These are phyloP conservation scores for Lachnellula arida DNA, from an alignment of 2,329 filamentous ascomycete genomes.

Conservation along the genomic window DNA sequence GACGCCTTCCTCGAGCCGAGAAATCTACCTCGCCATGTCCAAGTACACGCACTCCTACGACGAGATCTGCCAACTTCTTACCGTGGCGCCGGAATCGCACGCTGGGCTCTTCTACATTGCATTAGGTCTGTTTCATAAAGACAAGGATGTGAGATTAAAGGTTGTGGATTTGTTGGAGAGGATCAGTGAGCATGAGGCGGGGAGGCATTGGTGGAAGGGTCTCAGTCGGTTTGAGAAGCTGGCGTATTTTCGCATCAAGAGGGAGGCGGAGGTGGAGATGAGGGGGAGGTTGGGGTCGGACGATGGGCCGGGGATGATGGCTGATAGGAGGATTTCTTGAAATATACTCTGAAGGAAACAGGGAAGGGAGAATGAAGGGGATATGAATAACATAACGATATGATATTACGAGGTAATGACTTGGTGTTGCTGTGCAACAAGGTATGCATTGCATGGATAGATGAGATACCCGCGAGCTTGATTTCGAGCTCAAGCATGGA, in stretches of 20 bases:
- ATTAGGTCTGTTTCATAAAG: slow-evolving; percentile 87
- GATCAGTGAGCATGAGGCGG: slow-evolving; percentile 81
- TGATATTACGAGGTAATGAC: slow-evolving; percentile 24
- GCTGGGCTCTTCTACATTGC: slow-evolving; percentile 88
- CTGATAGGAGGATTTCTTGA: slow-evolving; percentile 49
- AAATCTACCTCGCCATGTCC: slow-evolving; percentile 79
- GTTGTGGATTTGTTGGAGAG: slow-evolving; percentile 78
- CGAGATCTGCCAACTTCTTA: slow-evolving; percentile 78
- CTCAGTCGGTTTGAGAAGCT: slow-evolving; percentile 85
- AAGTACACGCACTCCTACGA: slow-evolving; percentile 74
- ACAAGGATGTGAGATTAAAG: slow-evolving; percentile 69
- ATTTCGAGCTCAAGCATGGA: neutral
- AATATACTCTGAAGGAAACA: neutral
- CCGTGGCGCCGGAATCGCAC: slow-evolving; percentile 78
- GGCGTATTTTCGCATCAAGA: slow-evolving; percentile 74
- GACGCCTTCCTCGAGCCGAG: slow-evolving; percentile 67
- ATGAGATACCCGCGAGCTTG: slow-evolving; percentile 22
- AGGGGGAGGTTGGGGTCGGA: slow-evolving; percentile 22
- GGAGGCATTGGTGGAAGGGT: slow-evolving; percentile 85
- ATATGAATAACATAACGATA: slow-evolving; percentile 13
- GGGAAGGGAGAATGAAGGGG: neutral
- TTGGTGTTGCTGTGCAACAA: slow-evolving; percentile 22
- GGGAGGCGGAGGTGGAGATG: slow-evolving; percentile 55
- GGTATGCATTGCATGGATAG: slow-evolving; percentile 7
- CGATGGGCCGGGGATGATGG: slow-evolving; percentile 25